These are phyloP conservation scores for Diplocarpon mali DNA, from an alignment of 2,329 filamentous ascomycete genomes.

Conservation along the genomic window DNA sequence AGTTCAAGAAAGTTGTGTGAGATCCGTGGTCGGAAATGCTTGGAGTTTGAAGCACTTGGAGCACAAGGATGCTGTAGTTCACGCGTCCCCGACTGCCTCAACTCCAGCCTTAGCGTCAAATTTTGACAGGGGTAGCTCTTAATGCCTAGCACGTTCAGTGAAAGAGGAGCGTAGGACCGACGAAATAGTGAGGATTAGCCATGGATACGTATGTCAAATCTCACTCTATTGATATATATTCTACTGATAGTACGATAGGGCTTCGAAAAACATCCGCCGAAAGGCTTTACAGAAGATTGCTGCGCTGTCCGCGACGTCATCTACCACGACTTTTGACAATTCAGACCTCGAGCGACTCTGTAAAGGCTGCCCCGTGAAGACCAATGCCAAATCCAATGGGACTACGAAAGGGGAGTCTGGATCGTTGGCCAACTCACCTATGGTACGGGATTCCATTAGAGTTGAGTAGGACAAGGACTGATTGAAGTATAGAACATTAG, in stretches of 20 bases:
- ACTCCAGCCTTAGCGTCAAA: slow-evolving; percentile 14
- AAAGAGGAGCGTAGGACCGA: neutral
- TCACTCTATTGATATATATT: neutral
- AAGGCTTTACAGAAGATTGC: slow-evolving; percentile 56
- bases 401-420: slow-evolving; percentile 30
- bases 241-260: slow-evolving; percentile 18
- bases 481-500: slow-evolving; percentile 54
- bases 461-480: slow-evolving; percentile 6
- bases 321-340: slow-evolving; percentile 44
- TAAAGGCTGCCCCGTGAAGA: slow-evolving; percentile 40
- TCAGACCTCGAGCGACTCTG: slow-evolving; percentile 54
- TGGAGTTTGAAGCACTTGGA: neutral
- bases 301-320: slow-evolving; percentile 45
- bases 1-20: neutral
- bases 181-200: neutral
- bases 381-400: slow-evolving; percentile 38
- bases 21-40: slow-evolving; percentile 1
- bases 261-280: slow-evolving; percentile 45
- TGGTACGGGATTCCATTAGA: slow-evolving; percentile 35
- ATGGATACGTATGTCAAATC: slow-evolving; percentile 18
- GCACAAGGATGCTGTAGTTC: slow-evolving; percentile 2
- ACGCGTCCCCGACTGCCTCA: slow-evolving; percentile 22
- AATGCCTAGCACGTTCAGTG: neutral
- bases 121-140: slow-evolving; percentile 23
- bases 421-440: slow-evolving; percentile 44